Evolutionary conservation across 441 rosid species (phyloP).

Genomic region (Capsella rubella): DNA sequence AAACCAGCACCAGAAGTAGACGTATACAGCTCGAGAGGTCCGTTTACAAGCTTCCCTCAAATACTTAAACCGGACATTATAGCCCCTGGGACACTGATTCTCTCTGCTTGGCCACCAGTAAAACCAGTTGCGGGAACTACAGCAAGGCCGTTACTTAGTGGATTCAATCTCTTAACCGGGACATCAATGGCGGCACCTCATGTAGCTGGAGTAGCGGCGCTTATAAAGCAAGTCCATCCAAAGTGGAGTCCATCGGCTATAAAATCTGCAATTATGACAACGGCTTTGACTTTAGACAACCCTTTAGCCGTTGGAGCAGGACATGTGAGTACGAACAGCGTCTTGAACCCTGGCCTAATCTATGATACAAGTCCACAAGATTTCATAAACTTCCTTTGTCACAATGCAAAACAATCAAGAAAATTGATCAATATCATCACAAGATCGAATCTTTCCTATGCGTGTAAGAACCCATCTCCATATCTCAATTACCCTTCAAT

Average conservation of each 20-base stretch:
- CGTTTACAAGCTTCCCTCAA: slow-evolving; percentile 49
- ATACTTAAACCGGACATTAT: slow-evolving; percentile 54
- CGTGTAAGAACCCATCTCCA: slow-evolving; percentile 42
- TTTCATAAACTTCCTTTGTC: slow-evolving; percentile 62
- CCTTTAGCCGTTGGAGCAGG: slow-evolving; percentile 78
- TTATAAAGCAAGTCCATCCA: slow-evolving; percentile 60
- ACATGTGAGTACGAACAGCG: slow-evolving; percentile 53
- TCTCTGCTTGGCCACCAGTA: slow-evolving; percentile 54
- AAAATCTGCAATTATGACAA: slow-evolving; percentile 67
- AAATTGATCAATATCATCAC: slow-evolving; percentile 46
- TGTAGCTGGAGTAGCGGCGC: slow-evolving; percentile 57
- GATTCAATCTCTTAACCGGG: slow-evolving; percentile 63
- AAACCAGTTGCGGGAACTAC: slow-evolving; percentile 32
- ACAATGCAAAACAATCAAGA: slow-evolving; percentile 43
- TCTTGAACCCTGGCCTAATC: slow-evolving; percentile 65
- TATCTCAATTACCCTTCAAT: slow-evolving; percentile 56
- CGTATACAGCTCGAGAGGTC: slow-evolving; percentile 57
- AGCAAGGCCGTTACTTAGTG: slow-evolving; percentile 37
- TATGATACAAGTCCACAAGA: slow-evolving; percentile 58
- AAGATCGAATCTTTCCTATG: slow-evolving; percentile 32
- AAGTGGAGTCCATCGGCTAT: slow-evolving; percentile 61
- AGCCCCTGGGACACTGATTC: slow-evolving; percentile 54
- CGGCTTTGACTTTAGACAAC: slow-evolving; percentile 46
- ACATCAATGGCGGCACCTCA: slow-evolving; percentile 72
- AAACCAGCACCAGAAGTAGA: slow-evolving; percentile 52